Conservation (phyloP, 2,329 filamentous ascomycete genomes). For the Pseudopyricularia cyperi region DNA sequence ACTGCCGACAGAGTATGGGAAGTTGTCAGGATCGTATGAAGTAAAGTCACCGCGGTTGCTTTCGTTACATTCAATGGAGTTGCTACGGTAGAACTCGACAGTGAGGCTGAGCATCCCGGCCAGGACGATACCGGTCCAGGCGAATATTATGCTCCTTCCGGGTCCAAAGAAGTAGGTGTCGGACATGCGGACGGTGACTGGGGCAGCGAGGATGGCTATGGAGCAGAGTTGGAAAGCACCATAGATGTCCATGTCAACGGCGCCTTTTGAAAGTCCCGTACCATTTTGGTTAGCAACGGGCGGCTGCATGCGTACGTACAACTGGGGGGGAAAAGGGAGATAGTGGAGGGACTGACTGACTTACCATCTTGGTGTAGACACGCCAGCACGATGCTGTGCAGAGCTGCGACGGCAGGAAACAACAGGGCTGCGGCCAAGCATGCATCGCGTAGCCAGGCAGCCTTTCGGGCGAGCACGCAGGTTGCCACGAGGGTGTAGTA, state of each 20-base stretch:
- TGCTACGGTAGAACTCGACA: constrained; percentile 49
- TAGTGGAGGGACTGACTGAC: constrained; percentile 14
- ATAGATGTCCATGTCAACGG: constrained; percentile 55
- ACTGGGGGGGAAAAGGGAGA: background rate
- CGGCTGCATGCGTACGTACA: too few relatives aligned
- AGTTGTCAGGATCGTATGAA: constrained; percentile 20
- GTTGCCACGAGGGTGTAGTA: constrained; percentile 52
- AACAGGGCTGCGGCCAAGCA: constrained; percentile 50
- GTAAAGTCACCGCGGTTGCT: constrained; percentile 20
- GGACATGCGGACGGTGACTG: constrained; percentile 47
- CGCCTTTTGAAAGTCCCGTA: constrained; percentile 26
- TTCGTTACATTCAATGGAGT: constrained; percentile 25
- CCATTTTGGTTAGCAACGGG: background rate
- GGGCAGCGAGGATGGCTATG: constrained; percentile 51
- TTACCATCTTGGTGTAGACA: constrained; percentile 40
- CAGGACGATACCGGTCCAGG: constrained; percentile 50
- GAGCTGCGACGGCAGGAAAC: constrained; percentile 48
- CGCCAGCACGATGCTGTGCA: constrained; percentile 50
- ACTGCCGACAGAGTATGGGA: constrained; percentile 25
- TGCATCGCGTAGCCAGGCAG: constrained; percentile 48
- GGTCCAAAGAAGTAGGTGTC: constrained; percentile 51
- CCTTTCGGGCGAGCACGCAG: constrained; percentile 48
- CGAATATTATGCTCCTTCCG: constrained; percentile 51
- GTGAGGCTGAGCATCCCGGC: constrained; percentile 48
- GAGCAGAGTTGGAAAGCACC: constrained; percentile 56